Base-by-base conservation (phyloP, 129 eudicot species). In the Pseudognaphalium luteoalbum region DNA sequence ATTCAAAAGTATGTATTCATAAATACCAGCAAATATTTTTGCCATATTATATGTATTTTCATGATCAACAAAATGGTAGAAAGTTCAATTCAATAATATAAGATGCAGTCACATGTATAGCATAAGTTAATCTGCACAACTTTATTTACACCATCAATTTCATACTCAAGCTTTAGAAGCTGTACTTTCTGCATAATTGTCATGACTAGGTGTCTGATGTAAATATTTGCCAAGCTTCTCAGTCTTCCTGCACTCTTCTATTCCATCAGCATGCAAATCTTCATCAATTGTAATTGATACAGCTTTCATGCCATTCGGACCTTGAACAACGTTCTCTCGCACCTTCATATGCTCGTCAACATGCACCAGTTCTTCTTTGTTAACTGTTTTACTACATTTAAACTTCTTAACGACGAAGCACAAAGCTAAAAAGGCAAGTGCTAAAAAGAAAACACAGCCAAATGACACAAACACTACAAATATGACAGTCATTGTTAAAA, bases 281-380 rank as follows among this genome's bases (percentile, higher is more conserved):
- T 92, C 98, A 59, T 92, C 96, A 0, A 89, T 59, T 0, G 87
- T 80, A 3, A 89, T 78, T 3, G 85, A 73, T 39, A 92, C 90
- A 21, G 76, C 66, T 81, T 92, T 56, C 6, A 57, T 74, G 3
- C 96, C 94, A 71, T 77, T 78, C 0, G 93, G 96, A 39, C 90
- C 89, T 16, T 68, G 67, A 22, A 84, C 85, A 32, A 81, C 59
- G 11, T 83, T 79, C 75, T 89, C 83, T 37, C 72, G 82, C 63
- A 92, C 83, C 30, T 84, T 84, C 76, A 79, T 17, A 68, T 83
- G 89, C 69, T 87, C 87, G 29, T 88, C 86, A 7, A 81, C 74
- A n/a, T 60, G 81, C 44, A 88, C 72, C 57, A 78, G 51, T 47
- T 78, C 82, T 6, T 88, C 84, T 6, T 81, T 77, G 76, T 82